Evolutionary conservation across 495 filamentous ascomycete species (phyloP).

Genomic region (Ascodesmis nigricans): DNA sequence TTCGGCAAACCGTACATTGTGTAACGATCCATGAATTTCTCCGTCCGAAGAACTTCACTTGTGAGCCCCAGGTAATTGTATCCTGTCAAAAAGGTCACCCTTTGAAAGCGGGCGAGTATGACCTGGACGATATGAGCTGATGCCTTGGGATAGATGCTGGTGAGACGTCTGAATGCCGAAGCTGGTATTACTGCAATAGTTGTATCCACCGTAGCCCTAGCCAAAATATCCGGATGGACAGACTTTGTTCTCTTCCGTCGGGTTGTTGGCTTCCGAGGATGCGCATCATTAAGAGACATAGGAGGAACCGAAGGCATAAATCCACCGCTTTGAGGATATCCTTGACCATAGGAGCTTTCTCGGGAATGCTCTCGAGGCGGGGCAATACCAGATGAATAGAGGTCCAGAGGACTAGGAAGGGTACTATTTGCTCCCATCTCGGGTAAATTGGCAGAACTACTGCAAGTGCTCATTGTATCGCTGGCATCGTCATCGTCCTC

Average conservation of each 20-base stretch:
- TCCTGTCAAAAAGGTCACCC: constrained; percentile 82
- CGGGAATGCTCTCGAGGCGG: constrained; percentile 7
- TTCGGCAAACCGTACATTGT: constrained; percentile 83
- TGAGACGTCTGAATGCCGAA: constrained; percentile 79
- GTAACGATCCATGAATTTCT: constrained; percentile 76
- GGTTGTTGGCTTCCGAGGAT: constrained; percentile 12
- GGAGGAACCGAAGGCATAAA: constrained; percentile 41
- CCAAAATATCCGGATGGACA: constrained; percentile 89
- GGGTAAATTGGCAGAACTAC: constrained; percentile 19
- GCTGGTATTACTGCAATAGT: constrained; percentile 97
- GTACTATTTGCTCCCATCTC: constrained; percentile 8
- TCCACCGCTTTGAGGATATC: constrained; percentile 3
- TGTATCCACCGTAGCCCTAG: constrained; percentile 86
- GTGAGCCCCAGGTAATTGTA: constrained; percentile 85
- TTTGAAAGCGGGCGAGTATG: constrained; percentile 77
- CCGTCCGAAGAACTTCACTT: constrained; percentile 72
- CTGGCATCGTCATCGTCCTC: constrained; percentile 36
- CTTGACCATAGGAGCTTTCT: constrained; percentile 8
- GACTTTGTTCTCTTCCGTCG: constrained; percentile 39
- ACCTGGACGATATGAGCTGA: constrained; percentile 96
- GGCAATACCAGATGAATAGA: constrained; percentile 8
- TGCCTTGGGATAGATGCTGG: constrained; percentile 85
- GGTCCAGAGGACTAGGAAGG: constrained; percentile 2
- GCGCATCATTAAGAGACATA: constrained; percentile 40
- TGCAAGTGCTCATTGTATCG: constrained; percentile 26